Conservation (phyloP, 2,329 filamentous ascomycete genomes). For the Arachnopeziza araneosa region DNA sequence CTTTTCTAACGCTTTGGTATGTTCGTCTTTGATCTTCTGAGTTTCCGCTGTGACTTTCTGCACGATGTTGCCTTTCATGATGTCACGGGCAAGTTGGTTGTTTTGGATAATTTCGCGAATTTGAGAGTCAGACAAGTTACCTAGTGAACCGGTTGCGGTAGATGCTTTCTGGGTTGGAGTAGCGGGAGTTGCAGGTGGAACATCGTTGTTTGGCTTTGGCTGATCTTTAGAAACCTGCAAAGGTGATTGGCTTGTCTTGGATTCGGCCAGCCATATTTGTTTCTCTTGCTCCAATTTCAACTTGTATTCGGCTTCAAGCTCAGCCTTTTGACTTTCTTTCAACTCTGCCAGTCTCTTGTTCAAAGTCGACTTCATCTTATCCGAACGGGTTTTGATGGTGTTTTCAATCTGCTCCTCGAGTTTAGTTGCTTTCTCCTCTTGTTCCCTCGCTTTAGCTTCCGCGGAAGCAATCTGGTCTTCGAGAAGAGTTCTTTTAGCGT, state of each 20-base stretch:
- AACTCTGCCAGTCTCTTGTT: conserved; percentile 61
- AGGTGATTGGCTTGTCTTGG: conserved; percentile 27
- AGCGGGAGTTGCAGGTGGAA: conserved; percentile 14
- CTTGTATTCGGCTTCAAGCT: conserved; percentile 40
- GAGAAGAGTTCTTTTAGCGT: conserved; percentile 51
- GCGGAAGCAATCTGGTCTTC: conserved; percentile 57
- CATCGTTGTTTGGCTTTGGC: conserved; percentile 30
- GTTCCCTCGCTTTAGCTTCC: conserved; percentile 57
- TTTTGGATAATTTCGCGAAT: conserved; percentile 51
- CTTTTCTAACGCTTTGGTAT: conserved; percentile 43
- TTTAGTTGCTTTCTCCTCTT: conserved; percentile 51
- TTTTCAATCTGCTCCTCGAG: conserved; percentile 57
- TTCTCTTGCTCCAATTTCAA: conserved; percentile 57
- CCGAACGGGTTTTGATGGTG: conserved; percentile 59
- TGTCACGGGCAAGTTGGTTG: conserved; percentile 41
- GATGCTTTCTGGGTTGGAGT: conserved; percentile 20
- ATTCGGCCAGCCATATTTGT: conserved; percentile 55
- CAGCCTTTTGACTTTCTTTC: conserved; percentile 47
- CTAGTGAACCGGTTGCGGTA: conserved; percentile 1
- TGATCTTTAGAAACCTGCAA: conserved; percentile 33
- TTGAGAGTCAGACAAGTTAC: conserved; percentile 47
- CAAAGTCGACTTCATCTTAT: conserved; percentile 63
- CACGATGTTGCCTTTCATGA: conserved; percentile 54
- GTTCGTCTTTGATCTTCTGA: conserved; percentile 52
- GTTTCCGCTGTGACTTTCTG: conserved; percentile 64